Conservation (phyloP, 345 rosid genomes). For the Eucalyptus marginata region DNA sequence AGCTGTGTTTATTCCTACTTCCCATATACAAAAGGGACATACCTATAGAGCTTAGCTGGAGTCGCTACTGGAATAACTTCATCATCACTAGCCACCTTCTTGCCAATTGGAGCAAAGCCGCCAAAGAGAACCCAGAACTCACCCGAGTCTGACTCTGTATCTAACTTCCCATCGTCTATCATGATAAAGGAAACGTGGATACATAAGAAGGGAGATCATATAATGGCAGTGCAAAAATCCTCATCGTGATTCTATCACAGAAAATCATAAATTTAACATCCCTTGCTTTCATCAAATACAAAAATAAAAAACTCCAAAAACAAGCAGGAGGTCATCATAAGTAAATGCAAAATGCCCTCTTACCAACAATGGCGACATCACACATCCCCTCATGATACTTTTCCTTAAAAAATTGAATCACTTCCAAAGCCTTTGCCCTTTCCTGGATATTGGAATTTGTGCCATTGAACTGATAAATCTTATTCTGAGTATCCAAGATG, state of each 20-base stretch:
- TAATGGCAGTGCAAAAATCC: not conserved
- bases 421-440: constrained; percentile 95
- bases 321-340: not conserved
- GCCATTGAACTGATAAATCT: constrained; percentile 98
- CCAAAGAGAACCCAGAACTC: constrained; percentile 95
- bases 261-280: not conserved
- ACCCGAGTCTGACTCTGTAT: constrained; percentile 93
- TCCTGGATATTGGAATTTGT: constrained; percentile 97
- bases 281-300: not conserved
- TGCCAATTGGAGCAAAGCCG: constrained; percentile 94
- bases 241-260: not conserved
- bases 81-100: constrained; percentile 73
- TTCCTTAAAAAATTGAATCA: constrained; percentile 86
- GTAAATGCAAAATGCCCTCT: constrained; percentile 4
- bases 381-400: constrained; percentile 76
- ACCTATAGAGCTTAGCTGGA: constrained; percentile 78
- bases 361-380: constrained; percentile 85
- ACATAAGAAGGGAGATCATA: not conserved
- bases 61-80: constrained; percentile 59
- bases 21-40: not conserved
- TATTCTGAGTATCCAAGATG: constrained; percentile 70
- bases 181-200: constrained; percentile 2
- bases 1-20: not conserved
- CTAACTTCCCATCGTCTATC: constrained; percentile 84
- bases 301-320: not conserved